Evolutionary conservation across 495 filamentous ascomycete species (phyloP).

Genomic region (Neurospora tetrasperma): DNA sequence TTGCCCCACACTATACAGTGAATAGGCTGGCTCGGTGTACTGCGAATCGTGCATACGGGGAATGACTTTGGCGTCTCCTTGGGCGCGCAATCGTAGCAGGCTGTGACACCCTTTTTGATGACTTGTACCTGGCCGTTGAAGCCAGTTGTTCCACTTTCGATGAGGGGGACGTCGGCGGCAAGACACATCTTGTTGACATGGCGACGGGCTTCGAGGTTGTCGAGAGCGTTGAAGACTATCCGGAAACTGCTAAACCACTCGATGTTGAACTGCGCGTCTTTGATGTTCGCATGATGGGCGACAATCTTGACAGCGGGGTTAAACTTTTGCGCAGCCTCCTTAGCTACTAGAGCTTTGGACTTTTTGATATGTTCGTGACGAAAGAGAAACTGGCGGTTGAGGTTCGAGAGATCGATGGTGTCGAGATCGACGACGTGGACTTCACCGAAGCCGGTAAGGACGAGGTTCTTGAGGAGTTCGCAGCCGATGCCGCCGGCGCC

Average conservation of each 20-base stretch:
- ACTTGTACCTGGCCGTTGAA: slow-evolving; percentile 98
- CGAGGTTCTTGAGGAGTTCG: slow-evolving; percentile 94
- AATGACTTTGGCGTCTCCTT: slow-evolving; percentile 86
- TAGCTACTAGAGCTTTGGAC: slow-evolving; percentile 89
- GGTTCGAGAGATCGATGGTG: slow-evolving; percentile 94
- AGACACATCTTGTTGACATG: slow-evolving; percentile 98
- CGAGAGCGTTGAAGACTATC: slow-evolving; percentile 91
- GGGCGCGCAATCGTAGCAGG: slow-evolving; percentile 90
- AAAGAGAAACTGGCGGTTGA: slow-evolving; percentile 98
- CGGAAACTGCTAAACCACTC: slow-evolving; percentile 79
- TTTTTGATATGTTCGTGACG: slow-evolving; percentile 97
- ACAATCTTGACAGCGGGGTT: slow-evolving; percentile 82
- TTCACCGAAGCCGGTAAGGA: slow-evolving; percentile 86
- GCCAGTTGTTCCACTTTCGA: slow-evolving; percentile 95
- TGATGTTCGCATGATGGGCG: slow-evolving; percentile 92
- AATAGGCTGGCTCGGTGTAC: slow-evolving; percentile 87
- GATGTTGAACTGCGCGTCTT: slow-evolving; percentile 81
- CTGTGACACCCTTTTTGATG: slow-evolving; percentile 86
- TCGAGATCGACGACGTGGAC: slow-evolving; percentile 95
- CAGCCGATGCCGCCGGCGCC: slow-evolving; percentile 96
- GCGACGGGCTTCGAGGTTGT: slow-evolving; percentile 87
- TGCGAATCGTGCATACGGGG: slow-evolving; percentile 93
- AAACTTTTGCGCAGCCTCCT: slow-evolving; percentile 83
- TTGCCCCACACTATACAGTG: slow-evolving; percentile 99
- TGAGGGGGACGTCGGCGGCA: slow-evolving; percentile 77